Evolutionary conservation across 2,329 filamentous ascomycete genomes (phyloP).

Genomic region (Pseudogymnoascus sp.): DNA sequence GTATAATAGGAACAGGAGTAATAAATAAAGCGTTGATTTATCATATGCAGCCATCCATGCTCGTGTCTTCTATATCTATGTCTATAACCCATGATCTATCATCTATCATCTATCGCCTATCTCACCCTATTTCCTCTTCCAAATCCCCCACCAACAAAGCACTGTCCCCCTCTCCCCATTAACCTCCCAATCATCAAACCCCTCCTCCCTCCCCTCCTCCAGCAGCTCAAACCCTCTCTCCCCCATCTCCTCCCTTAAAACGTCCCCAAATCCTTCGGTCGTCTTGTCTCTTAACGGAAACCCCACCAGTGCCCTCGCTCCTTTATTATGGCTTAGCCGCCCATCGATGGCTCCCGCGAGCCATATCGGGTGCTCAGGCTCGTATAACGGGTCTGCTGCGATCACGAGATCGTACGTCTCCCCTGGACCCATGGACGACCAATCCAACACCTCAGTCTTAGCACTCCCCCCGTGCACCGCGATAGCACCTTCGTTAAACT

Average conservation of each 20-base stretch:
- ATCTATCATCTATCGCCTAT: neutral
- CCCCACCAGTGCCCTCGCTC: conserved; percentile 67
- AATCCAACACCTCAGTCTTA: conserved; percentile 56
- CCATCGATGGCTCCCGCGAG: conserved; percentile 62
- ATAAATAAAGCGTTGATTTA: neutral
- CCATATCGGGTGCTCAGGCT: conserved; percentile 69
- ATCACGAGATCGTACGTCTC: conserved; percentile 57
- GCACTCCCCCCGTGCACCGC: conserved; percentile 47
- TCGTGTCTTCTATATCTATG: neutral
- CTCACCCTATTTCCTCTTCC: neutral
- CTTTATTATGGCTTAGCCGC: conserved; percentile 51
- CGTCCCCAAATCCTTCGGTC: conserved; percentile 51
- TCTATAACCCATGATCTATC: neutral
- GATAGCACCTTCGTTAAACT: conserved; percentile 53
- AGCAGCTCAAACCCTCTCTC: conserved; percentile 44
- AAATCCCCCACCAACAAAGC: conserved; percentile 64
- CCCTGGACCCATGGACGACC: conserved; percentile 17
- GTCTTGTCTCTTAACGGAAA: conserved; percentile 70
- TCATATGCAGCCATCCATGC: neutral
- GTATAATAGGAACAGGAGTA: neutral
- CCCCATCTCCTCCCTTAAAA: conserved; percentile 56
- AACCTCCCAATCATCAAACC: conserved; percentile 66
- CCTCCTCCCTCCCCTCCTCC: conserved; percentile 55
- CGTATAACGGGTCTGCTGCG: conserved; percentile 81
- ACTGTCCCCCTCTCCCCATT: conserved; percentile 45